A percentile compares a stretch with the other conserved stretches of the same genome.
phyloP scores from a whole-genome alignment of 352 stramenopile species.

The Phytophthora cryptogea region DNA sequence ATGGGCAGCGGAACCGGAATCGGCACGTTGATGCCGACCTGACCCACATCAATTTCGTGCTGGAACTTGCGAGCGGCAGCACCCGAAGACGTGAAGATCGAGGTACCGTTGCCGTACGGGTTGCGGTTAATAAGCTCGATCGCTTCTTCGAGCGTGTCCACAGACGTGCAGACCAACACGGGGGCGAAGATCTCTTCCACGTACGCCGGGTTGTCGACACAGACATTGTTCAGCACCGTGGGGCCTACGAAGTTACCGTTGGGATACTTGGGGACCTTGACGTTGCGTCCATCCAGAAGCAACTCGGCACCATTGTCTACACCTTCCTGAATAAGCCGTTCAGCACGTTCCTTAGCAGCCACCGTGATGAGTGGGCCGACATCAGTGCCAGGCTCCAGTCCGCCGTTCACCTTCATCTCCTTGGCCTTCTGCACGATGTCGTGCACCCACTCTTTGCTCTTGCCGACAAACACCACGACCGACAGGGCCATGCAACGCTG shows the following conservation, averaged over 20 bases:
- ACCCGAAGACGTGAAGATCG: slow-evolving; percentile 96
- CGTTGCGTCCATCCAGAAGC: slow-evolving; percentile 92
- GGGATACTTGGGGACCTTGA: slow-evolving; percentile 91
- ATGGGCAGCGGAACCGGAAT: slow-evolving; percentile 97
- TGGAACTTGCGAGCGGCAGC: slow-evolving; percentile 96
- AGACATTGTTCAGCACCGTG: slow-evolving; percentile 90
- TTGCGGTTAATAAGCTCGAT: slow-evolving; percentile 96
- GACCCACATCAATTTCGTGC: slow-evolving; percentile 95
- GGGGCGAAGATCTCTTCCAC: slow-evolving; percentile 98
- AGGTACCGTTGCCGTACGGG: slow-evolving; percentile 97
- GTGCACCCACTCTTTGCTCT: slow-evolving; percentile 92
- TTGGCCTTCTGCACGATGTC: slow-evolving; percentile 92
- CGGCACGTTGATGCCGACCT: slow-evolving; percentile 97
- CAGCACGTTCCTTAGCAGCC: slow-evolving; percentile 87
- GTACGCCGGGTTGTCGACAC: slow-evolving; percentile 90
- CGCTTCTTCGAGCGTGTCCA: slow-evolving; percentile 95
- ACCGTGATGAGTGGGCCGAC: slow-evolving; percentile 91
- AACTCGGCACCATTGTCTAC: slow-evolving; percentile 91
- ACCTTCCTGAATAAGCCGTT: slow-evolving; percentile 88
- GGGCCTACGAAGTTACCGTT: slow-evolving; percentile 97
- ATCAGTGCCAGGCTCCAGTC: slow-evolving; percentile 71
- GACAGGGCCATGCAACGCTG: slow-evolving; percentile 98
- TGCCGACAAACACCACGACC: slow-evolving; percentile 95
- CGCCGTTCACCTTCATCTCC: slow-evolving; percentile 91
- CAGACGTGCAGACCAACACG: slow-evolving; percentile 91